Conservation (phyloP, 202 grass and related monocot species). For the Panicum virgatum region DNA sequence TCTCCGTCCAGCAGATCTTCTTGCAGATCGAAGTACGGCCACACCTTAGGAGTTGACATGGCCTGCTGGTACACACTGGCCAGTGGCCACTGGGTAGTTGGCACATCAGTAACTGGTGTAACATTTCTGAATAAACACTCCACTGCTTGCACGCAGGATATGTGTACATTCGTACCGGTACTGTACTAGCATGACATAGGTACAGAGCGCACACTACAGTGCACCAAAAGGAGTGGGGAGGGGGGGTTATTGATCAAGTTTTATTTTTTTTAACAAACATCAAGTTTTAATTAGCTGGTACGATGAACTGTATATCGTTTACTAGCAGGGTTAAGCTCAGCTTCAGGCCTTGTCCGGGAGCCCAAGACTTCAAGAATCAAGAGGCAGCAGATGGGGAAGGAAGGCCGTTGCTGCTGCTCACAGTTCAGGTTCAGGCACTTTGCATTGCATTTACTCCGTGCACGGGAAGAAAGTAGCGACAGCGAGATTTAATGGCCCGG, state of each 20-base stretch:
- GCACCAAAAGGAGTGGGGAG: neutral
- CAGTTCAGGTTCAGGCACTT: neutral
- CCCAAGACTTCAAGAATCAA: too few species aligned
- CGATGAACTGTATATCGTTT: neutral
- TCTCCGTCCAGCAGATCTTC: neutral
- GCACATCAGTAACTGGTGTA: neutral
- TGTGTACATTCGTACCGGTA: neutral
- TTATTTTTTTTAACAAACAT: too few species aligned
- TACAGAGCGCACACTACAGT: neutral
- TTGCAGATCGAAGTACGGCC: neutral
- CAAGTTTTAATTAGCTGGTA: too few species aligned
- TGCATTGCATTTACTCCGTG: slow-evolving; percentile 35
- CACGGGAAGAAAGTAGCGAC: neutral
- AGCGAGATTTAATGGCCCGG: slow-evolving; percentile 21
- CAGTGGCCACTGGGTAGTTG: neutral
- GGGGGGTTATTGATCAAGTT: neutral
- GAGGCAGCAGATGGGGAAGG: too few species aligned
- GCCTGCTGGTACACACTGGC: neutral
- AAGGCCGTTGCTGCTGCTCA: slow-evolving; percentile 15
- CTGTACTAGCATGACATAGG: neutral
- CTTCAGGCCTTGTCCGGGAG: slow-evolving; percentile 5
- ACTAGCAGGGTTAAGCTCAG: neutral
- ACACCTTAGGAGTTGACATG: neutral
- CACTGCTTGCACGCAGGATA: neutral
- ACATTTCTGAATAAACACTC: slow-evolving; percentile 7